Evolutionary conservation across 2,329 filamentous ascomycete genomes (phyloP), one percentile per base, ranked within the genome.

Genomic region (Colletotrichum tabaci): DNA sequence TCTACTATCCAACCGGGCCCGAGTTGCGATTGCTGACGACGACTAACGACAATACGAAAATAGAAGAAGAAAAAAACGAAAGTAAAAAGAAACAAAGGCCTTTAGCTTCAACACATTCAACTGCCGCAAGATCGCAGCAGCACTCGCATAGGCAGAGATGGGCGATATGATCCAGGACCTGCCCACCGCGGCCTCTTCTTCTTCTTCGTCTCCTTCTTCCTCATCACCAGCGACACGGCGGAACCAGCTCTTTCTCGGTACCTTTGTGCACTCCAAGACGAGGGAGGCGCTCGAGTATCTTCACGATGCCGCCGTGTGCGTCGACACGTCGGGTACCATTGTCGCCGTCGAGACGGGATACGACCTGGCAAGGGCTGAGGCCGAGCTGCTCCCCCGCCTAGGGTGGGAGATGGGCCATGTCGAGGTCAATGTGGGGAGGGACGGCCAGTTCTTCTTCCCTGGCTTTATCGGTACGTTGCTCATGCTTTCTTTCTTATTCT

Each of bases 381-480:
- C 80, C 2, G 77, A 76, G 47, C 70, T 87, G 44, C 75, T 85
- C 44, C 75, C 79, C n/a, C 74, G 75, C 23, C 79, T 89, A 7
- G 85, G 84, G 2, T 90, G 88, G 88, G 68, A 73, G 1, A 72
- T 67, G 1, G 76, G 76, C 8, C 80, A 85, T 4, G 82, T 87
- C 18, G 75, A 79, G 2, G 76, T 87, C 12, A 77, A 80, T 13
- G 75, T 73, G 2, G 77, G 77, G 57, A 77, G 80, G 53, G 83
- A 84, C 4, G 87, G 87, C 13, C 88, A 93, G 66, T 96, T 96
- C 83, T 95, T 94, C 85, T 96, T 96, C 76, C 94, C 94, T 0
- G 94, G 94, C 7, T 95, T 96, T 78, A 91, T 96, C 72, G 92
- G 92, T 93, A 80, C 75, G 86, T 80, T 60, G 2, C 9, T 7